These are phyloP conservation scores for Populus ilicifolia DNA, from an alignment of 345 rosid species.

Conservation along the genomic window DNA sequence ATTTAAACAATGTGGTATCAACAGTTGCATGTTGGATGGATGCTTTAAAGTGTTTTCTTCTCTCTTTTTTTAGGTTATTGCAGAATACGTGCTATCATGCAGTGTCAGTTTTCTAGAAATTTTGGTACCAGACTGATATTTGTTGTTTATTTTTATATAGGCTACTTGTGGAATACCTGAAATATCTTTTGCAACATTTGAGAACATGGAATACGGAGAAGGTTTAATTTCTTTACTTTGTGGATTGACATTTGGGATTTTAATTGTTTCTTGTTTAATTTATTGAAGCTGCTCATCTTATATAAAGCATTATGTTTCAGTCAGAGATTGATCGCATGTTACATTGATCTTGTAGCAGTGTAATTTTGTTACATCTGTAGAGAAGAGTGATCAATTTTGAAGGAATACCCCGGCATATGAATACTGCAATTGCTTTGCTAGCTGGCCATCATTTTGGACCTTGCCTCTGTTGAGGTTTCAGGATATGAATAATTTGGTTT, in stretches of 20 bases:
- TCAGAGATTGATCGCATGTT: not conserved
- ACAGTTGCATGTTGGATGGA: not conserved
- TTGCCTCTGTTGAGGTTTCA: not conserved
- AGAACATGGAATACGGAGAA: slow-evolving; percentile 98
- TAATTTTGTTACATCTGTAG: not conserved
- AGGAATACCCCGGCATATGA: not conserved
- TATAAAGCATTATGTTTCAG: not conserved
- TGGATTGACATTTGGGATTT: not conserved
- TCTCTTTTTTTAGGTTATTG: not conserved
- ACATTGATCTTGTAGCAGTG: not conserved
- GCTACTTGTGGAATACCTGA: slow-evolving; percentile 96
- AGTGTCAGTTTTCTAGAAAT: not conserved
- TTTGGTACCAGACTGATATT: slow-evolving; percentile 13
- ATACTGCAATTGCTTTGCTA: not conserved
- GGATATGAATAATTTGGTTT: not conserved
- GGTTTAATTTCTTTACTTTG: slow-evolving; percentile 45
- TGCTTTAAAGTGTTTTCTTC: not conserved
- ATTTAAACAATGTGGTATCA: not conserved
- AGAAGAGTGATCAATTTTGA: not conserved
- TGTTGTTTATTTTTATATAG: slow-evolving; percentile 37
- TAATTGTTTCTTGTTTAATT: not conserved
- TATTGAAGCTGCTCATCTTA: not conserved
- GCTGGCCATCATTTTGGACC: not conserved
- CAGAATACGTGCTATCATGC: not conserved
- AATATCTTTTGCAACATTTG: slow-evolving; percentile 82